Base-by-base conservation (phyloP, 2,329 filamentous ascomycete genomes). In the Ophiocordyceps australis region DNA sequence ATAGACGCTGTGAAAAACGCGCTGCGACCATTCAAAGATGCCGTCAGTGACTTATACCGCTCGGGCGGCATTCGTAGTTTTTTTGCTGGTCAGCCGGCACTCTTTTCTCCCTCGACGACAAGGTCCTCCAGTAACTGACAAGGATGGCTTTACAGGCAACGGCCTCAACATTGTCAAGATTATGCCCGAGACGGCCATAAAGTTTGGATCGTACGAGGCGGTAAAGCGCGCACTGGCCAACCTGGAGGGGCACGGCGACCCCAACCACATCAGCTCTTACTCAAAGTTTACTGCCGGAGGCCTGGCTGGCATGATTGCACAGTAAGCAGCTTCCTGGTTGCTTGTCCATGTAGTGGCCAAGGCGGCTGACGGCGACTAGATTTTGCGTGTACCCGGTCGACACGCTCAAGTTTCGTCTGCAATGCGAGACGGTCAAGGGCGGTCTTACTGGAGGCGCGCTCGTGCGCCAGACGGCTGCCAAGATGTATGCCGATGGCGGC, bases 161-260 rank as follows among this genome's bases (percentile, higher is more conserved):
- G 89, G 89, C 4, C 59, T 98, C 38, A 98, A 98, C 39, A 83
- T 98, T 3, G 52, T 94, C 42, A 98, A 98, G 51, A 89, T 98
- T 32, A 93, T 95, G 82, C 89, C 89, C 0, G 89, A 98, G 55
- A 94, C 86, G 16, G 86, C 89, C 15, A 93, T 98, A 46, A 92
- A 94, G 52, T 98, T 98, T 47, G 89, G 89, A 32, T 86, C 85
- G 13, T 98, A 94, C 45, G 89, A 98, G 67, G 83, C 82, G 26
- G 77, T 83, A 7, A 98, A 95, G 59, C 74, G 82, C 34, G 70
- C 76, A 4, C 70, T 95, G 32, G 82, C 86, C 25, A 73, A 69
- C 31, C 52, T 94, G 26, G 89, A 95, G 59, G 89, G 89, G 6
- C 83, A 93, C 41, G 65, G 74, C 34, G 81, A 95, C 46, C 65